Evolutionary conservation across 257 asterid genomes (phyloP).

Genomic region (Nicotiana tomentosiformis): DNA sequence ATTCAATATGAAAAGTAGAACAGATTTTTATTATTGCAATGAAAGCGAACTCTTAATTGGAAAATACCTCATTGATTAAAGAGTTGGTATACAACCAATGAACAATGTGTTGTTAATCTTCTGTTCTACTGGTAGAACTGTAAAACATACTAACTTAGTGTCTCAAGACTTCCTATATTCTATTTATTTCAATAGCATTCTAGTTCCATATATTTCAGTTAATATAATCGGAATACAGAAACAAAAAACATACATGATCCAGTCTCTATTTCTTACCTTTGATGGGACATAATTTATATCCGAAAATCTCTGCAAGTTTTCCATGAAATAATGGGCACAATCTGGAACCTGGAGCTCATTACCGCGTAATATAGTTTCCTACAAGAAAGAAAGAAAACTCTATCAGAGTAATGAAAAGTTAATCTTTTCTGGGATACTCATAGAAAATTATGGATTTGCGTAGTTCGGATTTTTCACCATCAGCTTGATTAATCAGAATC

Average conservation of each 20-base stretch:
- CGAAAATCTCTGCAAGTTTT: slow-evolving; percentile 72
- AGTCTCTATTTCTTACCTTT: slow-evolving; percentile 43
- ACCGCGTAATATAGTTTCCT: slow-evolving; percentile 82
- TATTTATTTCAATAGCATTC: neutral
- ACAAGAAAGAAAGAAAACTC: slow-evolving; percentile 21
- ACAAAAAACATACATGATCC: neutral
- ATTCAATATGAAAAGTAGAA: neutral
- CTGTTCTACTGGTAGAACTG: neutral
- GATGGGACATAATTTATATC: slow-evolving; percentile 77
- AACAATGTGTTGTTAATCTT: neutral
- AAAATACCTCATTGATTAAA: neutral
- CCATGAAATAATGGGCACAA: slow-evolving; percentile 90
- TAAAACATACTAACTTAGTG: neutral
- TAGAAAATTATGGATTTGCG: neutral
- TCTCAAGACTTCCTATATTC: neutral
- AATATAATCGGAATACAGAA: neutral
- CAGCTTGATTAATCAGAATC: neutral
- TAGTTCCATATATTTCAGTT: neutral
- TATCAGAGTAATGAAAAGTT: slow-evolving; percentile 14
- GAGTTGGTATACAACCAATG: neutral
- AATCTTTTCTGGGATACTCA: neutral
- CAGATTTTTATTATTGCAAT: neutral
- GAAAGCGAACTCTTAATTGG: neutral
- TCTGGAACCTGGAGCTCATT: slow-evolving; percentile 96
- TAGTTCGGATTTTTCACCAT: neutral